Percentiles rank a stretch among this genome's conserved stretches.
These are phyloP conservation scores for Solanum virginianum DNA, from an alignment of 257 asterid species.

Conservation along the genomic window DNA sequence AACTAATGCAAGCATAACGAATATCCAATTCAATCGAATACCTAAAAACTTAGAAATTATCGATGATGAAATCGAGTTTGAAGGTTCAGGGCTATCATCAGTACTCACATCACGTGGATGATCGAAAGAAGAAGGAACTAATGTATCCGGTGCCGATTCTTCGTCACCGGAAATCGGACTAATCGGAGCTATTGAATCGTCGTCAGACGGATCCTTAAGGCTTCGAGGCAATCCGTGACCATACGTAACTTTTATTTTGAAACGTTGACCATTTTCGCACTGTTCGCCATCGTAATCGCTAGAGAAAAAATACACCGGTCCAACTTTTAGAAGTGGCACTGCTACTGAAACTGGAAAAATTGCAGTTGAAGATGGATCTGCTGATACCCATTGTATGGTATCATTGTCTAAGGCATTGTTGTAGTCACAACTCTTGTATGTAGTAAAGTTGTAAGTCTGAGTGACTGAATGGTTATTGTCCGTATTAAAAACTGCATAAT, in stretches of 20 bases:
- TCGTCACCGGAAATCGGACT: conserved; percentile 43
- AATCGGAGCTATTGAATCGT: conserved; percentile 32
- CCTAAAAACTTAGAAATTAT: conserved; percentile 14
- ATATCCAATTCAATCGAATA: conserved; percentile 6
- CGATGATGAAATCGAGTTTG: conserved; percentile 22
- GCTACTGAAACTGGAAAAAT: conserved; percentile 25
- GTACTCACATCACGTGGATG: conserved; percentile 41
- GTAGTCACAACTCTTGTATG: conserved; percentile 42
- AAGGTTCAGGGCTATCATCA: conserved; percentile 25
- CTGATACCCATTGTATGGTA: conserved; percentile 51
- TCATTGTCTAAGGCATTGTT: conserved; percentile 39
- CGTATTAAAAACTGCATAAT: conserved; percentile 62
- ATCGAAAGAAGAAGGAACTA: conserved; percentile 65
- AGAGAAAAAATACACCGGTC: conserved; percentile 60
- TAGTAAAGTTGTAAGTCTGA: conserved; percentile 62
- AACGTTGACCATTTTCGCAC: conserved; percentile 49
- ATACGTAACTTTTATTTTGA: conserved; percentile 41
- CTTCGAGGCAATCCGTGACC: conserved; percentile 68
- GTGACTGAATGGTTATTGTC: conserved; percentile 79
- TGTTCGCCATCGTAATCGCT: conserved; percentile 87
- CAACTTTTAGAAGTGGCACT: conserved; percentile 46
- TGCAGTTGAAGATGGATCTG: conserved; percentile 51
- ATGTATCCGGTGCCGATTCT: conserved; percentile 57
- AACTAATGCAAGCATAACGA: conserved; percentile 16
- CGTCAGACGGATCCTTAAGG: conserved; percentile 19